Evolutionary conservation across 1,139 yeast species (phyloP).

Genomic region (Petasospora fabianii): DNA sequence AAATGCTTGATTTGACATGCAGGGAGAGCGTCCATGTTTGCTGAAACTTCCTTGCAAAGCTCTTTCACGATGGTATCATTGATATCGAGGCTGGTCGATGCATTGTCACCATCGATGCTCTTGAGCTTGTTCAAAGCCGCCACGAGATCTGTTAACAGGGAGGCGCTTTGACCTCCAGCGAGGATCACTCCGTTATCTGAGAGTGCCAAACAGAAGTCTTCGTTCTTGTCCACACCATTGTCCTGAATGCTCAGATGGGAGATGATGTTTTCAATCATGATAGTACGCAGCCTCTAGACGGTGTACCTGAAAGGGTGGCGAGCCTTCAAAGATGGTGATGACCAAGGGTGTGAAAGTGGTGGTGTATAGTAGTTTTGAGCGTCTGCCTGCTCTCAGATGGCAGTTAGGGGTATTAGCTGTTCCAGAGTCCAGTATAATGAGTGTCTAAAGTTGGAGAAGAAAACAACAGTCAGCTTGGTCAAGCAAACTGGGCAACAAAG

Average conservation of each 20-base stretch:
- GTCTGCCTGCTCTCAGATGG: no score
- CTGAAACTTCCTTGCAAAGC: not conserved
- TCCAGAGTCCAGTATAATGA: no score
- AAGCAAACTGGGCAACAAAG: no score
- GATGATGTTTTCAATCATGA: slow-evolving; percentile 5
- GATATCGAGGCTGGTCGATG: not conserved
- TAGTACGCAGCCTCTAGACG: not conserved
- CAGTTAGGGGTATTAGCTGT: no score
- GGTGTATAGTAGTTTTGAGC: no score
- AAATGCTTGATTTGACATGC: not conserved
- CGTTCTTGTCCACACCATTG: not conserved
- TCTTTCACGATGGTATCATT: not conserved
- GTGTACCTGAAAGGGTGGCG: not conserved
- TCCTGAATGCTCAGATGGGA: slow-evolving; percentile 2
- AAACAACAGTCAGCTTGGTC: no score
- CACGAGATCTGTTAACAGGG: not conserved
- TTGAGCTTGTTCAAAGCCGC: slow-evolving; percentile 13
- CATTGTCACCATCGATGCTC: slow-evolving; percentile 1
- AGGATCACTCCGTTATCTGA: not conserved
- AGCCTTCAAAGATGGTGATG: not conserved
- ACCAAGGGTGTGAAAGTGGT: no score
- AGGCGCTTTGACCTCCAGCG: not conserved
- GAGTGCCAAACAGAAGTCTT: not conserved
- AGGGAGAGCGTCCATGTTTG: not conserved
- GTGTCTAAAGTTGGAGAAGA: not conserved